Evolutionary conservation across 306 rosid species (phyloP), one percentile per base, ranked within the genome.

Genomic region (Myrica gale): DNA sequence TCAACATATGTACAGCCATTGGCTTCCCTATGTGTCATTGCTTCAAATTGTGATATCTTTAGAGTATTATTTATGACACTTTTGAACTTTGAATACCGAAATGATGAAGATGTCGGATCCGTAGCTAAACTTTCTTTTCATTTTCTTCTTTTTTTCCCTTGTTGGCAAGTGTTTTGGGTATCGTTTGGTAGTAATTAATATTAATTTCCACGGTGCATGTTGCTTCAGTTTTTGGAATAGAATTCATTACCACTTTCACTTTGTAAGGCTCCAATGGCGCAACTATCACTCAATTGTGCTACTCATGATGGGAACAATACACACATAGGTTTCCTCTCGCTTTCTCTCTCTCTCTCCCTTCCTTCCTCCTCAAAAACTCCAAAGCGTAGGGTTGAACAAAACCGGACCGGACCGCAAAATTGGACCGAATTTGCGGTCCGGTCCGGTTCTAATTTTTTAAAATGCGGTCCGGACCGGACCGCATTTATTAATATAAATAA

Each of bases 71-170:
- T 85, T 67, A 85, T 87, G 73, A 66, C 85, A 39, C 79, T 79
- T 78, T 82, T 84, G 84, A 88, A 88, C 69, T 75, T 79, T 76
- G 76, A 58, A 78, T 70, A n/a, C 73, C 16, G 78, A 74, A 75
- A 77, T 82, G 77, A 90, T 84, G 68, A 84, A 69, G 12, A 60
- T 88, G 90, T 88, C 80, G 88, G 90, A 46, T 78, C 70, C 53
- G 55, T 75, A 54, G 68, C 26, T 66, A 55, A 52, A 45, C 73
- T 78, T 80, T n/a, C 15, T 57, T 19, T 26, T 26, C 32, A n/a
- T 26, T 26, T 26, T 26, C 32, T 26, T 26, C 1, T 23, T 1
- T 23, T 26, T 56, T 78, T 50, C 19, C 42, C 2, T 68, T 57
- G 32, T 68, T 50, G 63, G 42, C 6, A 46, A 2, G 7, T 17